Conservation (phyloP, 164 flowering plant species). For the Saururus chinensis region DNA sequence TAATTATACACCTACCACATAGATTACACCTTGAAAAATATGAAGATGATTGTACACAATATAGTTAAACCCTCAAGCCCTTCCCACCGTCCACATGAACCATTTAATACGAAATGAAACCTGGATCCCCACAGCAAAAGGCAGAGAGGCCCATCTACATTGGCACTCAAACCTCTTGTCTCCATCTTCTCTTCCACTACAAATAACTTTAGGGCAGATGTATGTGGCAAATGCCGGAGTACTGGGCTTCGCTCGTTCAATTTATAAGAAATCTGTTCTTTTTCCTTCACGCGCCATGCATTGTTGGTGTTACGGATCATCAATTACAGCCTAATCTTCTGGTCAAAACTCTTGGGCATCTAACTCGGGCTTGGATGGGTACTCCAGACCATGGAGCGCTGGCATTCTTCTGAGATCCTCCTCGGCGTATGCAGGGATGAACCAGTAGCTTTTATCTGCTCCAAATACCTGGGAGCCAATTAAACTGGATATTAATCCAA, state of each 20-base stretch:
- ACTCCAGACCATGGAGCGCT: constrained; percentile 89
- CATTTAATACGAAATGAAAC: not conserved
- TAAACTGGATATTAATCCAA: not conserved
- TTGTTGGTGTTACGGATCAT: not conserved
- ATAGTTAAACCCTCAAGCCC: not conserved
- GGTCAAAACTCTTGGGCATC: constrained; percentile 60
- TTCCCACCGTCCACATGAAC: not conserved
- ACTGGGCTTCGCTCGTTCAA: no score
- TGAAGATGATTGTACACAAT: not conserved
- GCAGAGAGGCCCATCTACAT: not conserved
- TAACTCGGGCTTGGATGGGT: constrained; percentile 78
- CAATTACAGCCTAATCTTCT: not conserved
- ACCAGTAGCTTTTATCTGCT: constrained; percentile 54
- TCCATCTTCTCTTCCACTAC: not conserved
- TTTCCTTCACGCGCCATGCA: no score
- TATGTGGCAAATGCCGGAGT: no score
- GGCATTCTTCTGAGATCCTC: constrained; percentile 81
- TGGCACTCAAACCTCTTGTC: not conserved
- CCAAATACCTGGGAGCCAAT: constrained; percentile 55
- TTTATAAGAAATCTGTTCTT: no score
- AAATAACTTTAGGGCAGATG: not conserved
- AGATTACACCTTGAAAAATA: not conserved
- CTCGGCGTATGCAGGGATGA: constrained; percentile 66
- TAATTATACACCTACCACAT: not conserved
- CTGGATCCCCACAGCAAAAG: not conserved